phyloP scores from a whole-genome alignment of 1,284 basidiomycete species.

The Fomitopsis palustris region DNA sequence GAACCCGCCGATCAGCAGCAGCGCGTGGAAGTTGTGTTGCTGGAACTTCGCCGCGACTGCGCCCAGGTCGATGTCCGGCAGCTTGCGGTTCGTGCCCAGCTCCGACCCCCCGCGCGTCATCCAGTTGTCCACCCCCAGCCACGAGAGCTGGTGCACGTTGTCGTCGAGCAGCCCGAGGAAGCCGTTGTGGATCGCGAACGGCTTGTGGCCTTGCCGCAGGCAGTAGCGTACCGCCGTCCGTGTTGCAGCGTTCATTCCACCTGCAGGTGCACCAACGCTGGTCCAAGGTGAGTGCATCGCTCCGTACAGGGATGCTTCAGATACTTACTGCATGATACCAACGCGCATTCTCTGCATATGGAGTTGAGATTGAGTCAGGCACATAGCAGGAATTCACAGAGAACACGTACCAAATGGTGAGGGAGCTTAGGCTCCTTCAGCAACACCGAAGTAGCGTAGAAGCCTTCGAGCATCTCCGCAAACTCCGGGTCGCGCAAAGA shows the following conservation, averaged over 20 bases:
- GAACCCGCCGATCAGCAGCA: conserved; percentile 94
- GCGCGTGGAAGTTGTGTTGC: conserved; percentile 75
- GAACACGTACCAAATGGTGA: conserved; percentile 48
- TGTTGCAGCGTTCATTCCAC: conserved; percentile 98
- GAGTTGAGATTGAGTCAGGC: no score
- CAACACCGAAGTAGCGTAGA: conserved; percentile 70
- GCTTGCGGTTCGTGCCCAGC: conserved; percentile 90
- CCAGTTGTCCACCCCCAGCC: conserved; percentile 98
- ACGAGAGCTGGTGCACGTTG: conserved; percentile 82
- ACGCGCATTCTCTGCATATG: conserved; percentile 74
- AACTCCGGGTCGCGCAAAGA: conserved; percentile 92
- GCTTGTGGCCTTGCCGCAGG: conserved; percentile 86
- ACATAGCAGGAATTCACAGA: no score
- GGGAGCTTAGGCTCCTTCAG: conserved; percentile 62
- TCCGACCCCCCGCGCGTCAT: conserved; percentile 97
- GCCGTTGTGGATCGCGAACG: conserved; percentile 92
- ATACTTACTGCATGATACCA: conserved; percentile 87
- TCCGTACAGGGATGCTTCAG: neutral
- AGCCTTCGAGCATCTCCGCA: conserved; percentile 81
- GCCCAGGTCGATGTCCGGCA: conserved; percentile 86
- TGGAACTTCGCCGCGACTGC: conserved; percentile 89
- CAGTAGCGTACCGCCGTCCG: conserved; percentile 94
- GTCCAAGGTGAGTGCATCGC: conserved; percentile 3
- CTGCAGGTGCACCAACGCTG: conserved; percentile 94
- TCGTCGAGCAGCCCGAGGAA: conserved; percentile 94